Evolutionary conservation across 2,329 filamentous ascomycete genomes (phyloP).

Genomic region (Juglanconis sp.): DNA sequence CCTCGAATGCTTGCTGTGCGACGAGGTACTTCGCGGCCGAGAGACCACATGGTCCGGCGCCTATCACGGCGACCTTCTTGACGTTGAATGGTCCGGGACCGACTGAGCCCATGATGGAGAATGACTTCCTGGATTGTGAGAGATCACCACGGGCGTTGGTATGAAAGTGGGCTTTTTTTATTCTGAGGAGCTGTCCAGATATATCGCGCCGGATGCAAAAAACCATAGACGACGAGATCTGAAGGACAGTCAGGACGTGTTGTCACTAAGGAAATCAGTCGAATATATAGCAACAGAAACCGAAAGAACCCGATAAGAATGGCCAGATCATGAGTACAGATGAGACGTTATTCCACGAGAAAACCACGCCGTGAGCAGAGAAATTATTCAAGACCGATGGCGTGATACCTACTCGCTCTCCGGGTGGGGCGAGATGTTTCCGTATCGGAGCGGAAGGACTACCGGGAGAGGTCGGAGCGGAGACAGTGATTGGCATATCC

Average conservation of each 20-base stretch:
- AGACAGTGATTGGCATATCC: too few relatives aligned
- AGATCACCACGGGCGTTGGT: not conserved
- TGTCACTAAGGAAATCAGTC: not conserved
- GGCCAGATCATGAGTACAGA: not conserved
- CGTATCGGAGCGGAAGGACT: not conserved
- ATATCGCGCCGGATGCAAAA: not conserved
- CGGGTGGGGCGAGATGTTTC: not conserved
- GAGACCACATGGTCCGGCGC: conserved; percentile 77
- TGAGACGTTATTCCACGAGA: not conserved
- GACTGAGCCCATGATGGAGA: conserved; percentile 25
- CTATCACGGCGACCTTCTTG: conserved; percentile 70
- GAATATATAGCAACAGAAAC: not conserved
- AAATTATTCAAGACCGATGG: not conserved
- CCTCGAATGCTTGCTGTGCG: conserved; percentile 65
- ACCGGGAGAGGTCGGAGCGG: not conserved
- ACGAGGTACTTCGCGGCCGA: conserved; percentile 76
- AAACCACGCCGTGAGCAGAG: not conserved
- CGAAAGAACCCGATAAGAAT: not conserved
- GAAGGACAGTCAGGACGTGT: not conserved
- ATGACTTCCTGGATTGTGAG: not conserved
- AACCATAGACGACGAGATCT: not conserved
- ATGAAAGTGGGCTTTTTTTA: not conserved
- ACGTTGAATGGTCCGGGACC: conserved; percentile 42
- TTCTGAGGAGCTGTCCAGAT: not conserved
- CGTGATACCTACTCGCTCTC: not conserved